Evolutionary conservation across 73 alveolate species (phyloP).

Genomic region (Halteria grandinella): DNA sequence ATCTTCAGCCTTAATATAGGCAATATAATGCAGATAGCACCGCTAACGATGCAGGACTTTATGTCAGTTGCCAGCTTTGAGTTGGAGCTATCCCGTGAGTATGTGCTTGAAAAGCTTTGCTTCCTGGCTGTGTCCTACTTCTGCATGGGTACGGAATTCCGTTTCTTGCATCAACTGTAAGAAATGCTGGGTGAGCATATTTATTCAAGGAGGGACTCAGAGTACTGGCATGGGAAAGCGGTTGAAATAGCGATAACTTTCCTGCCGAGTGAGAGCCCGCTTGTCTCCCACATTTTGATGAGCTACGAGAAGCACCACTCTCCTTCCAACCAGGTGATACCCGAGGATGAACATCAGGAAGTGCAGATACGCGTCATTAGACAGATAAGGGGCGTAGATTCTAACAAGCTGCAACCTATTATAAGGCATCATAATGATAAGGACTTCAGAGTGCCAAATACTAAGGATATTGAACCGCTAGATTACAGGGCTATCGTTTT

Average conservation of each 20-base stretch:
- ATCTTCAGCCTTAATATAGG: constrained; percentile 59
- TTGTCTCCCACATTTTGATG: constrained; percentile 62
- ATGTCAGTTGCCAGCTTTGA: constrained; percentile 1
- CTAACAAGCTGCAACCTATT: constrained; percentile 62
- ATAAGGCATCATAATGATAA: constrained; percentile 59
- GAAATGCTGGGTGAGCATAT: constrained; percentile 59
- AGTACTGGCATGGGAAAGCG: constrained; percentile 90
- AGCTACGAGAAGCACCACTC: constrained; percentile 68
- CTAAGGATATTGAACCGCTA: constrained; percentile 30
- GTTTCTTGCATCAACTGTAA: constrained; percentile 82
- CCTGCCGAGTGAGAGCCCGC: constrained; percentile 80
- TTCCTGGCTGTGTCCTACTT: constrained; percentile 83
- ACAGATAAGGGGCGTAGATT: constrained; percentile 54
- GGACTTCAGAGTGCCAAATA: constrained; percentile 28
- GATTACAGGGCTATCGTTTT: not conserved
- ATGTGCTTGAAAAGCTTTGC: constrained; percentile 63
- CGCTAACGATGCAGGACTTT: constrained; percentile 72
- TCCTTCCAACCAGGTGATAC: constrained; percentile 43
- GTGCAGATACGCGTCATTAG: constrained; percentile 49
- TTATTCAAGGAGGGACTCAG: constrained; percentile 74
- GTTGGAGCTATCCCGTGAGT: constrained; percentile 69
- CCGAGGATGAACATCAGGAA: constrained; percentile 45
- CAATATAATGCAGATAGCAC: constrained; percentile 62
- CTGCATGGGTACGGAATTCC: constrained; percentile 90
- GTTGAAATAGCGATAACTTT: constrained; percentile 84